Percentiles rank a stretch among this genome's conserved stretches.
phyloP scores from a whole-genome alignment of 306 rosid species.

The Prosopis cineraria region DNA sequence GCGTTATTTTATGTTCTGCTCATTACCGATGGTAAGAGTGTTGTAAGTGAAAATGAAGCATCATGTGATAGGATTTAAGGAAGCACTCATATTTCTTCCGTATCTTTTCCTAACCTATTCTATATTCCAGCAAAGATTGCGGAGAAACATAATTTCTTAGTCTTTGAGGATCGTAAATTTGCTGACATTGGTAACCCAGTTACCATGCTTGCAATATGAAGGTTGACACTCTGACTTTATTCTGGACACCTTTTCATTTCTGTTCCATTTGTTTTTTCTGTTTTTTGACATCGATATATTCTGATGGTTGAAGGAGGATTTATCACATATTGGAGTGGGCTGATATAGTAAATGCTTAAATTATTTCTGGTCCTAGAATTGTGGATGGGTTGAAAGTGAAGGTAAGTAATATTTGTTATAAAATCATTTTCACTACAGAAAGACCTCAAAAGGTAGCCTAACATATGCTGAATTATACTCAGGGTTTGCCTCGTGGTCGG shows the following conservation, averaged over 20 bases:
- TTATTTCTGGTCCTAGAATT: conserved; percentile 91
- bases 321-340: no score
- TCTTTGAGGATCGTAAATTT: conserved; percentile 93
- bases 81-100: background rate
- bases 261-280: conserved; percentile 17
- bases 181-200: conserved; percentile 94
- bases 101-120: conserved; percentile 32
- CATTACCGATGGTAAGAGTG: conserved; percentile 11
- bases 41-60: background rate
- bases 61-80: no score
- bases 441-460: conserved; percentile 8
- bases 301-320: no score
- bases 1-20: conserved; percentile 27
- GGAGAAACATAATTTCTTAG: conserved; percentile 76
- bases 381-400: conserved; percentile 83
- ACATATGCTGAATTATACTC: conserved; percentile 29
- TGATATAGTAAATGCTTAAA: conserved; percentile 86
- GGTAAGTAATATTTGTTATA: conserved; percentile 42
- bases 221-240: conserved; percentile 49
- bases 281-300: no score
- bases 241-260: conserved; percentile 6
- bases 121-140: conserved; percentile 66
- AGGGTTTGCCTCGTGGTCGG: conserved; percentile 88
- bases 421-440: background rate
- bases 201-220: conserved; percentile 91